Percentiles rank a stretch among this genome's conserved stretches.
phyloP scores from a whole-genome alignment of 805 yeast species.

The Dipodascus albidus region DNA sequence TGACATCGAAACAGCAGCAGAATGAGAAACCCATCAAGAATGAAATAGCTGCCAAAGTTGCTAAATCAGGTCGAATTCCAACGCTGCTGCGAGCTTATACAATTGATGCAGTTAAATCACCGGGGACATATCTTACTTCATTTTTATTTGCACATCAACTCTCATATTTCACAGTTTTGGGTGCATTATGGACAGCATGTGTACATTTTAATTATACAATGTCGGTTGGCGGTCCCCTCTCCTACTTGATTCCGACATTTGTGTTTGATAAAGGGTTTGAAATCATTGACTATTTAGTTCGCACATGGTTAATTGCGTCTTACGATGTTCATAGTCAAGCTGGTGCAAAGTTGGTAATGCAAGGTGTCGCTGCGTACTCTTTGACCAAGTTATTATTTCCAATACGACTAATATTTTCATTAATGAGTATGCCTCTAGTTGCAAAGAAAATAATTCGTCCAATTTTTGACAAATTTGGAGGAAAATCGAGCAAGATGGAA shows the following conservation, averaged over 20 bases:
- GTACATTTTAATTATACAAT: background rate
- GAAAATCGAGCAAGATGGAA: background rate
- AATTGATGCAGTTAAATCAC: background rate
- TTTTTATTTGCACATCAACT: background rate
- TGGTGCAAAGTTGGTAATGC: background rate
- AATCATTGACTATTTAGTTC: background rate
- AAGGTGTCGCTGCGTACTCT: background rate
- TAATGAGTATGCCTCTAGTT: background rate
- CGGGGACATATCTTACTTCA: background rate
- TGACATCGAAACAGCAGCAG: background rate
- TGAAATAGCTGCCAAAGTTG: background rate
- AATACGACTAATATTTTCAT: background rate
- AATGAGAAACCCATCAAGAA: background rate
- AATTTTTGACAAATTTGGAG: background rate
- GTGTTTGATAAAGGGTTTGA: background rate
- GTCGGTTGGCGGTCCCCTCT: background rate
- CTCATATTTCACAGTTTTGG: background rate
- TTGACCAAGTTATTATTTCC: background rate
- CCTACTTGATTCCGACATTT: background rate
- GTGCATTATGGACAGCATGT: background rate
- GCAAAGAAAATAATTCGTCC: background rate
- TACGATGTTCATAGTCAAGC: conserved; percentile 1
- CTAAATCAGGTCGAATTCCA: background rate
- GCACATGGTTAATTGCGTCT: background rate
- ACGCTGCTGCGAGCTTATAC: background rate